Evolutionary conservation across 768 basidiomycete genomes (phyloP), one percentile per base, ranked within the genome.

Genomic region (Suillus paluster): DNA sequence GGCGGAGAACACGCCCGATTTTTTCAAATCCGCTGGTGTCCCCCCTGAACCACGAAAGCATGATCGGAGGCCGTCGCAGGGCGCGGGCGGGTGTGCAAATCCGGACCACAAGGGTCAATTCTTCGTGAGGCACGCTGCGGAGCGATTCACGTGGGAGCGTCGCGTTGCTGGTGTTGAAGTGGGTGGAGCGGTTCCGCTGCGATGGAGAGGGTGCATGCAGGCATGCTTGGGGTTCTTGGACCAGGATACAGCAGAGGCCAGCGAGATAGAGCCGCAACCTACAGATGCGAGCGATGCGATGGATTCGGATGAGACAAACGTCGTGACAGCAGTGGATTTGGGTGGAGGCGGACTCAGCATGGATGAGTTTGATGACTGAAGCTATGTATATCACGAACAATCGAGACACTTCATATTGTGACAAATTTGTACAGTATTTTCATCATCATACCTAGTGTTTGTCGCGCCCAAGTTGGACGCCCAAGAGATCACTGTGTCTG

Each of bases 131-230:
- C 86, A 83, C 50, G 82, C 81, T 4, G 89, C 89, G 67, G 84
- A 88, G 72, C 77, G 88, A 60, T 83, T 79, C 62, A 84, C 86
- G 4, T 92, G 91, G 91, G 87, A 87, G 68, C 75, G 69, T 8
- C 73, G 61, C 14, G 74, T 90, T 30, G 86, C 83, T 0, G 83
- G 84, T 7, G 77, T 80, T 25, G 70, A 75, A n/a, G 75, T 88
- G 0, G 84, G 85, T 21, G 85, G 80, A 9, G 65, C 68, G 14
- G 86, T 88, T 6, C 87, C 89, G 23, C 63, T 92, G 34, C 72
- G 78, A 57, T 92, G 91, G 90, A 76, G 88, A 33, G 90, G 91
- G 1, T 93, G 91, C 71, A 69, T 75, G n/a, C 66, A 61, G 54
- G 85, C 85, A 0, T 92, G 91, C 71, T 69, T 93, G 59, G 80